Base-by-base conservation (phyloP, 192 early-diverging fungal species). In the Entophlyctis helioformis region DNA sequence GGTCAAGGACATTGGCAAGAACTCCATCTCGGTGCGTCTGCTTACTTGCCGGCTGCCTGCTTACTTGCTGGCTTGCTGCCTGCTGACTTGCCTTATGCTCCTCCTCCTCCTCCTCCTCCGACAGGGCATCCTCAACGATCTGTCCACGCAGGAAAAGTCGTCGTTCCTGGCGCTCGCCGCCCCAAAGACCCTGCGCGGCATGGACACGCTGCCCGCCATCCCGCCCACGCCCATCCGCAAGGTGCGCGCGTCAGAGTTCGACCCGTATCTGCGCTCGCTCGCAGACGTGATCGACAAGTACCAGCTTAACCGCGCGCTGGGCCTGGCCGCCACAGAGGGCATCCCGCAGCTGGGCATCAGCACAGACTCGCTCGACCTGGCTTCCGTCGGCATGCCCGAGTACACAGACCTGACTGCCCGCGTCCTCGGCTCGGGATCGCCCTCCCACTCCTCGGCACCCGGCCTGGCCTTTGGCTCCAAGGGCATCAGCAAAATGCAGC, bases 211-310 rank as follows among this genome's bases (percentile, higher is more conserved):
- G 42, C 69, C 74, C 10, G 57, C 69, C 18, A 63, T 81, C 10
- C 55, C 75, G 5, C 76, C 74, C 6, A 72, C 68, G 3, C 48
- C 60, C n/a, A 72, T 90, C 36, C 72, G 76, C 10, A 71, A 74
- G 48, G 74, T 92, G 10, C 76, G 74, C 28, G 44, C 54, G 40
- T 54, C 66, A 29, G 92, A 98, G 49, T 98, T 98, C 72, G 86
- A 89, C 41, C 68, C 66, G 2, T 98, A 98, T 49, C 52, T 89
- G 21, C 67, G 73, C 5, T 66, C 67, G 6, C 76, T 91, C 16
- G 57, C 72, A 0, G 78, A 80, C 5, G 82, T 84, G 0, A 88
- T 85, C 51, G 88, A 88, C 40, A 73, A 74, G 40, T 98, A 90
- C 48, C 74, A 79, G 39, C 59, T 68, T 19, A 87, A 93, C 47